Conservation (phyloP, 345 rosid genomes). For the Firmiana major region DNA sequence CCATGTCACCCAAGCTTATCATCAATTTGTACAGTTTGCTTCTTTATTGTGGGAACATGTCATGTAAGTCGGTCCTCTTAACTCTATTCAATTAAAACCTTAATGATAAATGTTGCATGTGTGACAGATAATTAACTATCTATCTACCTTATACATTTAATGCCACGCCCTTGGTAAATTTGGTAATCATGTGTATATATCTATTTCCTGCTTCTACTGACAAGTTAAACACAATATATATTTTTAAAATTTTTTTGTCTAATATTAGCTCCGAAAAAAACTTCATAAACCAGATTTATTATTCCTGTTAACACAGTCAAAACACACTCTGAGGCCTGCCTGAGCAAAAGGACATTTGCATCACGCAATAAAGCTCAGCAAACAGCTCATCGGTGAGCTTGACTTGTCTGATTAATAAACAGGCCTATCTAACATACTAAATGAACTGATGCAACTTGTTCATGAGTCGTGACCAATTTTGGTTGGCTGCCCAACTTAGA, state of each 20-base stretch:
- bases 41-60: background rate
- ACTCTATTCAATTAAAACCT: conserved; percentile 3
- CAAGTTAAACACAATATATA: too few species aligned
- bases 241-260: too few species aligned
- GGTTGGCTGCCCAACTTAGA: background rate
- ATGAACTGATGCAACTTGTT: conserved; percentile 19
- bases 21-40: background rate
- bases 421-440: conserved; percentile 13
- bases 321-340: background rate
- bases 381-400: conserved; percentile 17
- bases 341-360: background rate
- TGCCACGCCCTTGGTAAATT: too few species aligned
- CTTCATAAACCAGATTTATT: too few species aligned
- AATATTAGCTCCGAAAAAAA: too few species aligned
- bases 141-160: too few species aligned
- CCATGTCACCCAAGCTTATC: conserved; percentile 6
- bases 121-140: too few species aligned
- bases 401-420: conserved; percentile 8
- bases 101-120: too few species aligned
- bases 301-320: background rate
- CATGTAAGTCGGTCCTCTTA: background rate
- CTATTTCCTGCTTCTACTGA: too few species aligned
- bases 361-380: background rate
- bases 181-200: too few species aligned
- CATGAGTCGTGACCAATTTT: background rate